Evolutionary conservation across 768 basidiomycete genomes (phyloP), one percentile per base, ranked within the genome.

Genomic region (Suillus tomentosus): DNA sequence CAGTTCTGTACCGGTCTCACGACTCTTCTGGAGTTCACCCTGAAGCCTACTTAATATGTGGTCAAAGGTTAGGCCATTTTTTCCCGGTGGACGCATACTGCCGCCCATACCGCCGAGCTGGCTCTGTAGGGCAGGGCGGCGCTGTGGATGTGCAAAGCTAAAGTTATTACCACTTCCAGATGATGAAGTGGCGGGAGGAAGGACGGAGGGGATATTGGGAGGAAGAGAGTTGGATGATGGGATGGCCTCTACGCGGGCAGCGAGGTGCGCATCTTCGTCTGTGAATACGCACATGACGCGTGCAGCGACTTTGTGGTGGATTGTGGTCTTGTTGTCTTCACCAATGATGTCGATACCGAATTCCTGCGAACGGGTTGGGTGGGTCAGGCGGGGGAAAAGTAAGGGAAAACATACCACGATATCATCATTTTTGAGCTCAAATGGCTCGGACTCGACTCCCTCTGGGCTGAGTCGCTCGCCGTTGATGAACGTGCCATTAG

Each of bases 321-420:
- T 89, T 63, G 98, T 95, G 2, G 94, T 96, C 78, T 93, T 93
- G 82, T 96, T 97, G 81, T 99, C 97, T 72, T 99, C 97, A 66
- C 94, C 92, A 61, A 97, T 93, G 66, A 99, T 99, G 79, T 99
- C 97, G 71, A 99, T 99, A 63, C 97, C 97, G 75, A 97, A 99
- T 89, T 99, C 96, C 95, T 96, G 63, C 6, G 45, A 62, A 39
- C 39, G 9, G 62, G 62, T 50, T 64, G 63, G 68, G 61, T 59
- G 24, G 37, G 60, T 50, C 64, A 43, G 42, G 62, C 31, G 58
- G 39, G 36, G 22, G 61, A 60, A 42, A 50, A 37, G 53, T 39
- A 15, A 31, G 43, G 57, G 56, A 67, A 15, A 37, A 82, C 95
- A 66, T 83, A 97, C 96, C 72, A 99, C 95, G 66, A 95, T 90